Percentiles rank a stretch among this genome's conserved stretches.
These are phyloP conservation scores for Solanum tarijense DNA, from an alignment of 257 asterid species.

Conservation along the genomic window DNA sequence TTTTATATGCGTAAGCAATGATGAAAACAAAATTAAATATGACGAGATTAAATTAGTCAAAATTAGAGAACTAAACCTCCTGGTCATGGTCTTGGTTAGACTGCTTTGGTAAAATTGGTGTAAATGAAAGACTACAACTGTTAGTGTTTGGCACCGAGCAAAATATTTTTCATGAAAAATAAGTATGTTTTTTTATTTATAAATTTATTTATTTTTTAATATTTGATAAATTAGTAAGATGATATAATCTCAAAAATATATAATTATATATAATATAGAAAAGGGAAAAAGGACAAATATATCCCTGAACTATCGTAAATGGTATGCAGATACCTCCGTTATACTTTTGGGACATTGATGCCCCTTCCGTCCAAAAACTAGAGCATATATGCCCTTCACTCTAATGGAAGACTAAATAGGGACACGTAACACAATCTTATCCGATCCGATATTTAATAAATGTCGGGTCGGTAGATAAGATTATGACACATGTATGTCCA, in stretches of 20 bases:
- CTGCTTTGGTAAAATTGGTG: not conserved
- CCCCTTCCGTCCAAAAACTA: too few species aligned
- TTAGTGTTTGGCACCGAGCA: not conserved
- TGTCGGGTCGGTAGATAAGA: too few species aligned
- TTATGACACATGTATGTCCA: too few species aligned
- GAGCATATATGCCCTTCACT: too few species aligned
- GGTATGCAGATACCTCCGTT: too few species aligned
- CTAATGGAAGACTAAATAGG: too few species aligned
- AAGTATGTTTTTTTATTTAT: not conserved
- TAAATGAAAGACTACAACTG: not conserved
- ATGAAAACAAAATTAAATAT: not conserved
- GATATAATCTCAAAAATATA: not conserved
- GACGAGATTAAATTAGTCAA: constrained; percentile 1
- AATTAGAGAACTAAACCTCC: not conserved
- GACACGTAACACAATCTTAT: too few species aligned
- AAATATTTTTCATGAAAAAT: not conserved
- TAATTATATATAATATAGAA: not conserved
- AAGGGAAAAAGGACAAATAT: too few species aligned
- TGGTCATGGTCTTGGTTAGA: not conserved
- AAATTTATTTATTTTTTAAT: not conserved
- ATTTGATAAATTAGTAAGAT: not conserved
- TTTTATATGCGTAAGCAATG: constrained; percentile 12
- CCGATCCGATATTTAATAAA: too few species aligned
- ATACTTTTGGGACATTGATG: too few species aligned
- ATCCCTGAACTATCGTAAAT: too few species aligned